Evolutionary conservation across 2,329 filamentous ascomycete species (phyloP), one percentile per base, ranked within the genome.

Genomic region (Colletotrichum noveboracense): DNA sequence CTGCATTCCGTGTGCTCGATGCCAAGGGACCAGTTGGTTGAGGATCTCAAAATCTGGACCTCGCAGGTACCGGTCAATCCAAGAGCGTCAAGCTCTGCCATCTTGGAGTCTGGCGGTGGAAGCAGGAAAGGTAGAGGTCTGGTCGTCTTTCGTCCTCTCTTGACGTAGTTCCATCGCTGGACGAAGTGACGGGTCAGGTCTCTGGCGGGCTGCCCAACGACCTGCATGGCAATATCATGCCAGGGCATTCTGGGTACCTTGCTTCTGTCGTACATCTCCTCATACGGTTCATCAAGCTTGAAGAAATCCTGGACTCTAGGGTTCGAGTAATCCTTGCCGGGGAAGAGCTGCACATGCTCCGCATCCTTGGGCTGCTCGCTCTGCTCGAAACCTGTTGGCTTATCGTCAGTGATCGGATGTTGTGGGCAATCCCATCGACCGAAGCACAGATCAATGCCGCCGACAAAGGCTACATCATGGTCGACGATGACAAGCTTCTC

Each of bases 401-500:
- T 98, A 85, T 98, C 96, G 81, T 99, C 97, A 0, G 94, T 93
- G 38, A 98, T 91, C 1, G 93, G 93, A 84, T 99, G 97, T 82
- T 98, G 95, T 13, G 97, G 96, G 61, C 95, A 98, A 83, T 98
- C 97, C 97, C 97, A 99, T 80, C 97, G 92, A 62, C 97, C 97
- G 83, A 98, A 98, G 85, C 97, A 99, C 26, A 99, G 88, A 87
- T 99, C 97, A 77, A 99, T 95, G 43, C 97, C 97, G 76, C 97
- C 97, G 65, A 98, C 93, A 83, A 99, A 98, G 13, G 96, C 97
- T 66, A 98, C 93, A 70, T 96, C 97, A 81, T 98, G 97, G 82
- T 99, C 97, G 21, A 99, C 94, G 55, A 99, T 93, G 81, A 96
- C 96, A n/a, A 99, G 91, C 85, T 99, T 99, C 84, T 99, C 97